Evolutionary conservation across 768 basidiomycete species (phyloP).

Genomic region (Lactifluus hygrophoroides): DNA sequence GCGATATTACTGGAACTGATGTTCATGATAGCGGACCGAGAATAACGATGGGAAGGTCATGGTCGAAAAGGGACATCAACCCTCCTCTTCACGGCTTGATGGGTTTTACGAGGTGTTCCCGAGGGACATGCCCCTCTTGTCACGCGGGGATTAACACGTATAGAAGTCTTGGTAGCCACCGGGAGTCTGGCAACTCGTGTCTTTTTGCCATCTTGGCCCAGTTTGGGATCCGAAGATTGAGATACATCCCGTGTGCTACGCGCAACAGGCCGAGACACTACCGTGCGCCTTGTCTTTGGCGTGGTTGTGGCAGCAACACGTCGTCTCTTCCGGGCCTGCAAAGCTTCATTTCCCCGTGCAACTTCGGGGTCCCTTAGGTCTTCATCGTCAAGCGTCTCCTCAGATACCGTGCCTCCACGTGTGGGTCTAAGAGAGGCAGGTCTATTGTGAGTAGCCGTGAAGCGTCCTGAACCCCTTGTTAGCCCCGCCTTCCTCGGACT

Average conservation of each 20-base stretch:
- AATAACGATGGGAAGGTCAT: not conserved
- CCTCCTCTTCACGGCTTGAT: conserved; percentile 1
- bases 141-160: conserved; percentile 3
- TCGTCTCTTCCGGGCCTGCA: conserved; percentile 14
- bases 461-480: conserved; percentile 1
- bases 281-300: not conserved
- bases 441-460: conserved; percentile 2
- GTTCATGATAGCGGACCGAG: not conserved
- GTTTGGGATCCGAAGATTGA: not conserved
- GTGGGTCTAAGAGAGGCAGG: conserved; percentile 1
- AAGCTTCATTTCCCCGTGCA: not conserved
- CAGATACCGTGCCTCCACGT: conserved; percentile 10
- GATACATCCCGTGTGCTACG: not conserved
- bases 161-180: conserved; percentile 14
- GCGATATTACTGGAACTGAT: not conserved
- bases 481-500: conserved; percentile 5
- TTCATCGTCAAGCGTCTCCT: conserved; percentile 19
- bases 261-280: not conserved
- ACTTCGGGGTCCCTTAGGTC: not conserved
- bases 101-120: conserved; percentile 2
- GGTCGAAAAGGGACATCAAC: not conserved
- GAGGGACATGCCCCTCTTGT: not conserved
- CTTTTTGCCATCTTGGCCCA: not conserved
- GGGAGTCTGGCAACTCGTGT: not conserved
- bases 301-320: not conserved